Conservation (phyloP, 1,139 yeast genomes). For the Protomyces lactucae-debilis region DNA sequence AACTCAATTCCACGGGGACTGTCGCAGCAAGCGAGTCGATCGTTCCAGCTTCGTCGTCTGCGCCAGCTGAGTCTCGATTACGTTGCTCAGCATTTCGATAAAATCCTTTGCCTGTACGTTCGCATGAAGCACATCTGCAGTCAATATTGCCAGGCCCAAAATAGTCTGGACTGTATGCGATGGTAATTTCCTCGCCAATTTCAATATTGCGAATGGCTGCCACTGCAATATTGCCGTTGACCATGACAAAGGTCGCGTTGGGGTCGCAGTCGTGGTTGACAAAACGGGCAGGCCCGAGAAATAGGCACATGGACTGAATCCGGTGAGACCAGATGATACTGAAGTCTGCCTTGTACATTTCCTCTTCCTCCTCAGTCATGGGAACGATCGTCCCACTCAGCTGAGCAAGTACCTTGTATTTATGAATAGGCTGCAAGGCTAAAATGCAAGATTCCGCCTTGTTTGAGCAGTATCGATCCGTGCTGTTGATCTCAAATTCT, state of each 20-base stretch:
- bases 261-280: conserved; percentile 49
- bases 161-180: conserved; percentile 44
- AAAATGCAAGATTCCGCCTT: conserved; percentile 45
- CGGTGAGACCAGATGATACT: conserved; percentile 44
- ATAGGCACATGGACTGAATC: conserved; percentile 41
- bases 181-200: conserved; percentile 49
- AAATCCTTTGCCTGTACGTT: conserved; percentile 37
- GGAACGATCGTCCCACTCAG: conserved; percentile 44
- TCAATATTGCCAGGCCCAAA: conserved; percentile 45
- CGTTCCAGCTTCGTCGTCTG: too few species aligned
- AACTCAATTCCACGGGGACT: not conserved
- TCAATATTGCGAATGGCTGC: conserved; percentile 40
- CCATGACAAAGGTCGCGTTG: conserved; percentile 43
- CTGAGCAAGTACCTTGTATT: conserved; percentile 41
- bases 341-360: conserved; percentile 44
- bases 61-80: not conserved
- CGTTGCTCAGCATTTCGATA: not conserved
- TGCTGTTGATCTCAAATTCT: conserved; percentile 45
- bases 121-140: conserved; percentile 48
- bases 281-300: conserved; percentile 50
- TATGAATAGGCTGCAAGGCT: conserved; percentile 38
- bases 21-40: too few species aligned
- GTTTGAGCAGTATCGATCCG: conserved; percentile 43
- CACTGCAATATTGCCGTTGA: conserved; percentile 38
- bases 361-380: conserved; percentile 34